Percentiles rank a stretch among this genome's conserved stretches.
Conservation (phyloP, 306 rosid genomes). For the Urtica urens region DNA sequence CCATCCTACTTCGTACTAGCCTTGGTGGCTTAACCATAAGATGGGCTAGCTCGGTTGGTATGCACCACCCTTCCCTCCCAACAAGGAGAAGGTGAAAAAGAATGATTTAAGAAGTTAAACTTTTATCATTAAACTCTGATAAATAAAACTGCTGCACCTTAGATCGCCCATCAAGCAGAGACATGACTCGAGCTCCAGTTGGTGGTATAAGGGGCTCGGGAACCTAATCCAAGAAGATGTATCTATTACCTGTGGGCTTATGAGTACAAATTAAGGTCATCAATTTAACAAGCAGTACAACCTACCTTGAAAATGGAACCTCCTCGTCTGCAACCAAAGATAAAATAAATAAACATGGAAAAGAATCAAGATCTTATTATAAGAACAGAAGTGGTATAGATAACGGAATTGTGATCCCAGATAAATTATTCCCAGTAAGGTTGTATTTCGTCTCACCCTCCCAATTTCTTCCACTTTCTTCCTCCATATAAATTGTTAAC, state of each 20-base stretch:
- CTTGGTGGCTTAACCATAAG: too few species aligned
- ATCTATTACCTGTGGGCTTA: conserved; percentile 13
- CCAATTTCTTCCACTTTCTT: conserved; percentile 92
- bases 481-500: conserved; percentile 86
- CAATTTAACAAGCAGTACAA: conserved; percentile 9
- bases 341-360: conserved; percentile 15
- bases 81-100: too few species aligned
- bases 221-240: conserved; percentile 41
- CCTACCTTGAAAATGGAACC: conserved; percentile 77
- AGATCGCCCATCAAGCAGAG: conserved; percentile 84
- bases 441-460: conserved; percentile 63
- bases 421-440: conserved; percentile 9
- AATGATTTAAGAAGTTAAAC: too few species aligned
- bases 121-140: too few species aligned
- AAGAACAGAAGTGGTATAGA: conserved; percentile 9
- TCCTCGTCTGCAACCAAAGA: conserved; percentile 64
- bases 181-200: conserved; percentile 90
- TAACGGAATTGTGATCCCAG: conserved; percentile 5
- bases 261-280: conserved; percentile 16
- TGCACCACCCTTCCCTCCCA: too few species aligned
- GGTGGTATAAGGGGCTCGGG: conserved; percentile 98
- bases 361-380: conserved; percentile 15
- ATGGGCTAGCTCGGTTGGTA: too few species aligned
- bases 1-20: too few species aligned
- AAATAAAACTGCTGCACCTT: conserved; percentile 40